Evolutionary conservation across 2,329 filamentous ascomycete genomes (phyloP).

Genomic region (Aureobasidium sp.): DNA sequence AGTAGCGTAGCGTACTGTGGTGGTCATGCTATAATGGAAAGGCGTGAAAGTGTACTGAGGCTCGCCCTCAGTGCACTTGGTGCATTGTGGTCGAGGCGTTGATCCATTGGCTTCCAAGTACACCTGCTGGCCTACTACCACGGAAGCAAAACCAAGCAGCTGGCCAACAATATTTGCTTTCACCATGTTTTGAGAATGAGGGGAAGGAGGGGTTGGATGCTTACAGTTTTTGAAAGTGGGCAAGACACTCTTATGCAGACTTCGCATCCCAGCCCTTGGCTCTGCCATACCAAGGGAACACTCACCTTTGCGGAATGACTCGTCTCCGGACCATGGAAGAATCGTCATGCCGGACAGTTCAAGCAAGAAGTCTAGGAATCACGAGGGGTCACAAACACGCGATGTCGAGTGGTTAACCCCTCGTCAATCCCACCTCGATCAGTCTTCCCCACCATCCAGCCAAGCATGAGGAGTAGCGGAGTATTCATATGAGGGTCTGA

Average conservation of each 20-base stretch:
- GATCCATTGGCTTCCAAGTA: constrained; percentile 27
- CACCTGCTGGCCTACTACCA: constrained; percentile 25
- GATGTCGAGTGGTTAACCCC: not conserved
- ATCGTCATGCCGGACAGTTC: not conserved
- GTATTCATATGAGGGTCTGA: not conserved
- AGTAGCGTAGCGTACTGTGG: constrained; percentile 32
- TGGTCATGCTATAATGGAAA: constrained; percentile 32
- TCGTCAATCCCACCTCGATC: not conserved
- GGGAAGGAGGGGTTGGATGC: not conserved
- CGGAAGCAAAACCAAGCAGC: not conserved
- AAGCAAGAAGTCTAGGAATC: not conserved
- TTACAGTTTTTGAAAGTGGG: not conserved
- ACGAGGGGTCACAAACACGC: not conserved
- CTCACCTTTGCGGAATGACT: not conserved
- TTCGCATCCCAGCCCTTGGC: not conserved
- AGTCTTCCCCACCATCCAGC: not conserved
- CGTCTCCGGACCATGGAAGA: not conserved
- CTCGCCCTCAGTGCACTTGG: constrained; percentile 22
- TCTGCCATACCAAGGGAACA: not conserved
- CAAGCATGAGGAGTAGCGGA: not conserved
- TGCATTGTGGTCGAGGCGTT: constrained; percentile 21
- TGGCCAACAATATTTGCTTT: not conserved
- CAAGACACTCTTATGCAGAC: not conserved
- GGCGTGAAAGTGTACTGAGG: constrained; percentile 22
- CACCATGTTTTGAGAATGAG: not conserved